Conservation (phyloP, 2,329 filamentous ascomycete genomes). For the Penicillium brasilianum region DNA sequence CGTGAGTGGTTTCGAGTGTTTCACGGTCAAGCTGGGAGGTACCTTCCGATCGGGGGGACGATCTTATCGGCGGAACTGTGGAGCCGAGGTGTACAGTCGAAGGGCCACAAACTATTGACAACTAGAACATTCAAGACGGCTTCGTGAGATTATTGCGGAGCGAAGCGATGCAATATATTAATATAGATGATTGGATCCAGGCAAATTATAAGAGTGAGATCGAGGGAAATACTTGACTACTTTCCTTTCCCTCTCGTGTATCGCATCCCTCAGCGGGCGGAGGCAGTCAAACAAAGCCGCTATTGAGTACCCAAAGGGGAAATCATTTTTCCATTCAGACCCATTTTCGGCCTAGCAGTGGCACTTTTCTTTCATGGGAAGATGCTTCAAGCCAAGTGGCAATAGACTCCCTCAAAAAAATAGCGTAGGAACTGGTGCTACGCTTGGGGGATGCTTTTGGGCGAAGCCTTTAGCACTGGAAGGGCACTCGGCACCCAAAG, state of each 20-base stretch:
- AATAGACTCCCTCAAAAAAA: no score
- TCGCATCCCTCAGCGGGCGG: background rate
- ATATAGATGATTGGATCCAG: background rate
- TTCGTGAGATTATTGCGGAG: background rate
- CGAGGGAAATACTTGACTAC: background rate
- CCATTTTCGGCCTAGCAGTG: background rate
- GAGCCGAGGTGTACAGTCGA: conserved; percentile 4
- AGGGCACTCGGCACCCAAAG: background rate
- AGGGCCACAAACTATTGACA: background rate
- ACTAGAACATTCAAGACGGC: background rate
- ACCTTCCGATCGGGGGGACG: conserved; percentile 12
- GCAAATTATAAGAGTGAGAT: background rate
- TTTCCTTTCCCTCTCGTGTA: background rate
- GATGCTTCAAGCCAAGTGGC: background rate
- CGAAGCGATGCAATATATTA: no score
- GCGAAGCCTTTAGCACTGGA: background rate
- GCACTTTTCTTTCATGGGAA: background rate
- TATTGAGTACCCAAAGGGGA: conserved; percentile 2
- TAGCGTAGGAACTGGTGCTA: background rate
- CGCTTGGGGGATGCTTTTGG: background rate
- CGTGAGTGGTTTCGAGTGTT: conserved; percentile 13
- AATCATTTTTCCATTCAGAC: background rate
- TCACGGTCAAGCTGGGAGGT: conserved; percentile 14
- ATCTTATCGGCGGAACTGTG: conserved; percentile 25
- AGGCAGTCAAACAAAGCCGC: conserved; percentile 1